Base-by-base conservation (phyloP, 2,329 filamentous ascomycete species). In the Nothopassalora personata region DNA sequence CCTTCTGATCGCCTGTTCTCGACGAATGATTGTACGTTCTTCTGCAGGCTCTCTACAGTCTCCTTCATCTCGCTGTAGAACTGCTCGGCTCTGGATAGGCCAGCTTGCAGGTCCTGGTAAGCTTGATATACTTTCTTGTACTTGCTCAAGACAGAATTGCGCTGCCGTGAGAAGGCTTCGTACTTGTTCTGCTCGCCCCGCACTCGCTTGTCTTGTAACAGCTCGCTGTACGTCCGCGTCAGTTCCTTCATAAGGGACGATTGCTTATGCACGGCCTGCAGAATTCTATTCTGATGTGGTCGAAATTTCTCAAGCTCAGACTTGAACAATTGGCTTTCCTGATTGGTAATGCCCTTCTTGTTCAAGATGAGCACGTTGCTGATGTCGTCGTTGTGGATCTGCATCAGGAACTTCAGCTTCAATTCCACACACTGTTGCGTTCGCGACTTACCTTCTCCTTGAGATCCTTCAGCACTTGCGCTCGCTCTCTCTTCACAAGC, bases 231-330 rank as follows among this genome's bases (percentile, higher is more conserved):
- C 0, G 88, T 86, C 39, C 85, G 83, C 0, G 91, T 96, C 49
- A 99, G 81, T 67, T 99, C 94, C 74, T 97, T 97, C 86, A 99
- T 91, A 56, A 99, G 78, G 0, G 90, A 87, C 0, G 90, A 86
- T 73, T 99, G 94, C 76, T 97, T 99, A 76, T 99, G 94, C 63
- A 91, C 95, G 13, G 94, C 92, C 73, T 97, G 91, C 8, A 96
- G 78, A 15, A 99, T 83, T 34, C 94, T 86, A 68, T 88, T 96
- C 72, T 97, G 94, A 69, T 97, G 90, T 30, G 91, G 89, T 46
- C 91, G 82, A 76, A 97, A 99, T 74, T 99, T 99, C 75, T 97
- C 93, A n/a, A 99, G 81, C 74, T 99, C 94, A 15, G 91, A 86
- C 72, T 97, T 89, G 77, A 99, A 99, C 2, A 99, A 82, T 69